Percentiles rank a stretch among this genome's conserved stretches.
Conservation (phyloP, 257 asterid species). For the Rauvolfia tetraphylla region DNA sequence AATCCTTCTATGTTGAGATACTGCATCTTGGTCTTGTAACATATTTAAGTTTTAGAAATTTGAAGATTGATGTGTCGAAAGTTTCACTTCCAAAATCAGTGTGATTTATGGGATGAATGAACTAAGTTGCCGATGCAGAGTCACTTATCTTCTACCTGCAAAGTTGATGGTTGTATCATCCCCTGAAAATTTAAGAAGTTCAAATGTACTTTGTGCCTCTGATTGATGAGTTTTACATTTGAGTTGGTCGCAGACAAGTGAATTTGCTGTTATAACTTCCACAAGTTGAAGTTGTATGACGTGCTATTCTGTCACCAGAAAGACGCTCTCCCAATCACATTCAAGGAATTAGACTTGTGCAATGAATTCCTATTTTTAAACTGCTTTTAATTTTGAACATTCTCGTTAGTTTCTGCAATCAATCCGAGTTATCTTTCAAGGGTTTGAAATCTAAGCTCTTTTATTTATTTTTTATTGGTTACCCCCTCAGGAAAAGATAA, state of each 20-base stretch:
- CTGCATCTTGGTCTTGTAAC: neutral
- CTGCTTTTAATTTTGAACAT: neutral
- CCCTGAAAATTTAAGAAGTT: neutral
- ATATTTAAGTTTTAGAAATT: neutral
- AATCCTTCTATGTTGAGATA: neutral
- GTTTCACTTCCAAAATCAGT: no score
- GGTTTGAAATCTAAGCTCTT: neutral
- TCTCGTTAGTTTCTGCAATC: neutral
- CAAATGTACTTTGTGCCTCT: neutral
- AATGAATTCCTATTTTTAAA: no score
- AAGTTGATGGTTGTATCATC: no score
- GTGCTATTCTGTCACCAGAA: neutral
- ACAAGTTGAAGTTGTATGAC: neutral
- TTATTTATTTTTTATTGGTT: neutral
- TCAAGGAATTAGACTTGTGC: no score
- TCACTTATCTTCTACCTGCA: no score
- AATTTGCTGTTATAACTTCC: neutral
- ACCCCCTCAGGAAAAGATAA: neutral
- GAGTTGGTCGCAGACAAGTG: neutral
- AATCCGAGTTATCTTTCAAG: neutral
- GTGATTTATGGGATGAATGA: no score
- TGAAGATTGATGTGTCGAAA: neutral
- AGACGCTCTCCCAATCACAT: neutral
- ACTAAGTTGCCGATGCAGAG: no score
- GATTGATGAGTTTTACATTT: neutral